These are phyloP conservation scores for Bonnemaisonia californica DNA, from an alignment of 31 red algal species.

Conservation along the genomic window DNA sequence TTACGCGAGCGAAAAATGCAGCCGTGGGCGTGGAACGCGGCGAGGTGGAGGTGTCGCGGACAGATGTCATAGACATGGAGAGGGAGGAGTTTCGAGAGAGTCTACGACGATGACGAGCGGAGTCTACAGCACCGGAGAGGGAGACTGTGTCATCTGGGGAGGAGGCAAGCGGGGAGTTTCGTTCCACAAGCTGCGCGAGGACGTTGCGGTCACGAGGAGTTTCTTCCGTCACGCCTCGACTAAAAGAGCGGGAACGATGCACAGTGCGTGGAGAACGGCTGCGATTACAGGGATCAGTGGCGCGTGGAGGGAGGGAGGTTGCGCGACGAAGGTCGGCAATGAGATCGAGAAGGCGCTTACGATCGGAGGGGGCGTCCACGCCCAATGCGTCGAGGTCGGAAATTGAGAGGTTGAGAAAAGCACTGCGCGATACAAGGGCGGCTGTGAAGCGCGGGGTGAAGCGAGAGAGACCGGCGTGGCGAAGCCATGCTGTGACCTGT, in stretches of 20 bases:
- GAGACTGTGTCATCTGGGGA: not conserved
- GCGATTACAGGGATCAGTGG: not conserved
- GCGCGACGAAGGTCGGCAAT: constrained; percentile 45
- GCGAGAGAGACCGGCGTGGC: constrained; percentile 63
- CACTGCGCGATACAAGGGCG: constrained; percentile 31
- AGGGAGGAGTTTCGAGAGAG: not conserved
- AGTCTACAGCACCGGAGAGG: not conserved
- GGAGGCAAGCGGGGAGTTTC: not conserved
- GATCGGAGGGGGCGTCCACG: constrained; percentile 60
- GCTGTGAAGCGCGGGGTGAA: constrained; percentile 60
- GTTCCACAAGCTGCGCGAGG: not conserved
- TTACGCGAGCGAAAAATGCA: constrained; percentile 32
- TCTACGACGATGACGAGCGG: not conserved
- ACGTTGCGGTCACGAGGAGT: not conserved
- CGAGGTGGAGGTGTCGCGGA: not conserved
- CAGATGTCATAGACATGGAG: not conserved
- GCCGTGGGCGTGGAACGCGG: not conserved
- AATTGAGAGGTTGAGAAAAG: constrained; percentile 47
- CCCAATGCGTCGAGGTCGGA: constrained; percentile 62
- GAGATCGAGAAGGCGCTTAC: constrained; percentile 61
- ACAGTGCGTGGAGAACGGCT: not conserved
- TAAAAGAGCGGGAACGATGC: not conserved
- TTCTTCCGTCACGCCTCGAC: not conserved
- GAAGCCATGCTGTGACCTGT: constrained; percentile 62
- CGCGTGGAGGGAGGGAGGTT: constrained; percentile 3